These are phyloP conservation scores for Ogataea ramenticola DNA, from an alignment of 805 yeast species.

Conservation along the genomic window DNA sequence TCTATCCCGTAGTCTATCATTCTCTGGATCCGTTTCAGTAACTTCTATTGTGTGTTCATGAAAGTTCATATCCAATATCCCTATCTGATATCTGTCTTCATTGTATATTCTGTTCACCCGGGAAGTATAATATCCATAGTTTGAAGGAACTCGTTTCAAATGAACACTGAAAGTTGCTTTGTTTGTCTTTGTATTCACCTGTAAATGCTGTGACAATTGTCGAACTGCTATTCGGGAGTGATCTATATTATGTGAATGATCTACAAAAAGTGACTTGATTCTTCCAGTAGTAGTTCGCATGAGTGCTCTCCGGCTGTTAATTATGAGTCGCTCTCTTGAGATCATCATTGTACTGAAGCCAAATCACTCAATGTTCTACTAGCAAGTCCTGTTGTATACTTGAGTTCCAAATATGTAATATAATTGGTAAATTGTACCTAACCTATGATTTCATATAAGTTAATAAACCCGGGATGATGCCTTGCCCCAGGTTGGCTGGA, in stretches of 20 bases:
- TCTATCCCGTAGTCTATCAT: slow-evolving; percentile 9
- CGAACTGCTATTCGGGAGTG: not conserved
- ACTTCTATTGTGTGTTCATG: slow-evolving; percentile 1
- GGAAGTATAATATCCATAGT: slow-evolving; percentile 72
- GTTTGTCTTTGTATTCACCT: slow-evolving; percentile 15
- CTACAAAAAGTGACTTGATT: not conserved
- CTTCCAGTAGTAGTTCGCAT: not conserved
- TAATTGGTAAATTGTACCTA: too few species aligned
- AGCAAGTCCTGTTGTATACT: too few species aligned
- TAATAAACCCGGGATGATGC: too few species aligned
- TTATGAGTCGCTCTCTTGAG: not conserved
- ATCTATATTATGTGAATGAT: too few species aligned
- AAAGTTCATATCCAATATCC: slow-evolving; percentile 24
- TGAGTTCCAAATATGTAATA: too few species aligned
- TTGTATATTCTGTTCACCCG: slow-evolving; percentile 72
- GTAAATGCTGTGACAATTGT: slow-evolving; percentile 21
- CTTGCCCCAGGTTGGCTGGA: not conserved
- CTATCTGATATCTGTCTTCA: slow-evolving; percentile 75
- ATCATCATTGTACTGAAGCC: not conserved
- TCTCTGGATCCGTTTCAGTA: not conserved
- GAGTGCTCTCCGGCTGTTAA: not conserved
- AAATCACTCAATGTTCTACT: not conserved
- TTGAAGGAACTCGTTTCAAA: slow-evolving; percentile 57
- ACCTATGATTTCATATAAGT: too few species aligned
- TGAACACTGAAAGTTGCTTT: slow-evolving; percentile 40